Evolutionary conservation across 305 asterid genomes (phyloP), one percentile per base, ranked within the genome.

Genomic region (Fraxinus albicans): DNA sequence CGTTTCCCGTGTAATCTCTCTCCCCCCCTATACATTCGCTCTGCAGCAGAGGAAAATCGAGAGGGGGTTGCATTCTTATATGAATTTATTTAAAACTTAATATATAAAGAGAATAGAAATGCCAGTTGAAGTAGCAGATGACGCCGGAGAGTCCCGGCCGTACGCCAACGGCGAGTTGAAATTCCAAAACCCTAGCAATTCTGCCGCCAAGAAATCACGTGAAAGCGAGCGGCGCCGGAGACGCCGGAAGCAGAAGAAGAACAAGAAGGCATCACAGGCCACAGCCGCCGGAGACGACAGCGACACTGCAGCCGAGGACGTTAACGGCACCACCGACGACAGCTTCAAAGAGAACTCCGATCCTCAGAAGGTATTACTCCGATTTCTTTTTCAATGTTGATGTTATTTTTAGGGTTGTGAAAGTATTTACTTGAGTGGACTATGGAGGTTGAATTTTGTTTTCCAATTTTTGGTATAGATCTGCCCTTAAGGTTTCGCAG

Each of bases 191-290:
- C 94, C 97, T 90, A 93, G 80, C 89, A 85, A 82, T 21, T 8
- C 80, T 77, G 88, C 84, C 65, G 85, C 86, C 69, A 94, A 91
- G 89, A 94, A 95, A 86, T 92, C 91, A 77, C 90, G 91, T 82
- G 99, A 95, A 73, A 89, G 79, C 60, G 95, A 94, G 81, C 90
- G 92, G 42, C 97, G 98, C 78, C 86, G 97, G 90, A 89, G 99
- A 92, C 89, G 97, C 83, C 91, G 97, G 83, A 94, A 95, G 82
- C 97, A 90, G 93, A 95, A 93, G 91, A 95, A 95, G 93, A 91
- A 90, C 86, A 95, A 88, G 27, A 58, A 80, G 36, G 85, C 87
- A 21, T 75, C 86, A 74, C 84, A 88, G 80, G 84, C 72, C 73
- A 73, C 84, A 36, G 85, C 88, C 65, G 84, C 84, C 53, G 95